Evolutionary conservation across 331 rosid species (phyloP), one percentile per base, ranked within the genome.

Genomic region (Quercus tomentella): DNA sequence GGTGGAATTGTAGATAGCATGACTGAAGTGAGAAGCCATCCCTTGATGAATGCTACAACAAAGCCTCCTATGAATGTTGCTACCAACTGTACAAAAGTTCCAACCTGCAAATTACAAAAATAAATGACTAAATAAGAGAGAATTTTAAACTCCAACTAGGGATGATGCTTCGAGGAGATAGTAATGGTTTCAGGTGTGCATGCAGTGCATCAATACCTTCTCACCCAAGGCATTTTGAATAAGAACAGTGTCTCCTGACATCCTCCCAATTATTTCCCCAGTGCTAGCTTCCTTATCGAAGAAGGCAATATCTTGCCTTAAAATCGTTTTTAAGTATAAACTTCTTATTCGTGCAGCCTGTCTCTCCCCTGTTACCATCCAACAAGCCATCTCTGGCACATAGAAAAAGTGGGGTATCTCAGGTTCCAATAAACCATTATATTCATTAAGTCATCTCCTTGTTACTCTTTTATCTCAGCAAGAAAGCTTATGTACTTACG

Each of bases 211-310:
- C 23, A 10, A 21, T 89, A 94, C 98, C 97, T 94, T 94, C 81
- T 92, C 97, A 3, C 97, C 98, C 93, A 89, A 85, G 73, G 98
- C 98, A 55, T 91, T 94, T 89, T 94, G 97, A 77, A 94, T 92
- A 73, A 91, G 93, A 75, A 94, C 92, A 9, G 98, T 91, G 49
- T 91, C 97, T n/a, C 97, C 97, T 15, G 97, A 89, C 98, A 94
- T 94, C 76, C 97, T 89, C 62, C 85, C 93, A 52, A 94, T 77
- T 77, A 94, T 90, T 82, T 91, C 97, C 11, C 97, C 98, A 0
- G 97, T 86, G 51, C 76, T 91, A 2, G 94, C 84, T 84, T 94
- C 92, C 80, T 79, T 81, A 70, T 94, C 97, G 35, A 92, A 94
- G 88, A 87, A 94, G 63, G 86, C 86, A 16, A 94, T 80, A 73